phyloP scores from a whole-genome alignment of 345 rosid genomes.

The Lepidium sativum region DNA sequence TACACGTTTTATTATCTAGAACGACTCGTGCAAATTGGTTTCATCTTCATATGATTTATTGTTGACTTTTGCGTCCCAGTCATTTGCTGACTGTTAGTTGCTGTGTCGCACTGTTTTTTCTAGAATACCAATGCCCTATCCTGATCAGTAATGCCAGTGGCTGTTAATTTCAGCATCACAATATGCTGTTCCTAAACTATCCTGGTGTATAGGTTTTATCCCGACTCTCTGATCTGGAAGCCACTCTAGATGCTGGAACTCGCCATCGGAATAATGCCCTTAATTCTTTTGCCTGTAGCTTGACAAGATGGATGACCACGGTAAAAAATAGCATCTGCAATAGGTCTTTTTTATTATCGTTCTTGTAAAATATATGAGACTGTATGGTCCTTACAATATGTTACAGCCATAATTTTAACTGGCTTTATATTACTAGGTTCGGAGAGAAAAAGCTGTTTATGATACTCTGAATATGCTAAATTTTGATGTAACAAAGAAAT shows the following conservation, averaged over 20 bases:
- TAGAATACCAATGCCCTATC: slow-evolving; percentile 6
- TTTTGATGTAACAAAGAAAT: slow-evolving; percentile 95
- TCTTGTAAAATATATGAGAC: neutral
- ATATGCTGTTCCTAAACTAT: neutral
- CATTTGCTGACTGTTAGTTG: neutral
- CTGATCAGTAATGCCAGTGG: slow-evolving; percentile 2
- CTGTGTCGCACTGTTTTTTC: slow-evolving; percentile 2
- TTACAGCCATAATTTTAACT: too few relatives aligned
- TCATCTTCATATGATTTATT: neutral
- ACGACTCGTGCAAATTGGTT: neutral
- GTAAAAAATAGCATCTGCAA: slow-evolving; percentile 32
- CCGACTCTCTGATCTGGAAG: slow-evolving; percentile 87
- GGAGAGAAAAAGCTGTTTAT: slow-evolving; percentile 85
- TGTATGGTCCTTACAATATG: neutral
- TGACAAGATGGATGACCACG: slow-evolving; percentile 73
- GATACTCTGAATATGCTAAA: slow-evolving; percentile 90
- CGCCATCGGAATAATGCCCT: slow-evolving; percentile 74
- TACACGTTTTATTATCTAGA: neutral
- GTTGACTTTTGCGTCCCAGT: neutral
- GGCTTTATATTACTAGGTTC: slow-evolving; percentile 45
- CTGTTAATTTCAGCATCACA: slow-evolving; percentile 1
- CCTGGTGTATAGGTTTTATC: slow-evolving; percentile 54
- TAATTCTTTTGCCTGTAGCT: slow-evolving; percentile 55
- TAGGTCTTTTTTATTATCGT: neutral
- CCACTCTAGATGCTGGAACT: slow-evolving; percentile 83